These are phyloP conservation scores for Sisymbrium irio DNA, from an alignment of 345 rosid genomes.

Conservation along the genomic window DNA sequence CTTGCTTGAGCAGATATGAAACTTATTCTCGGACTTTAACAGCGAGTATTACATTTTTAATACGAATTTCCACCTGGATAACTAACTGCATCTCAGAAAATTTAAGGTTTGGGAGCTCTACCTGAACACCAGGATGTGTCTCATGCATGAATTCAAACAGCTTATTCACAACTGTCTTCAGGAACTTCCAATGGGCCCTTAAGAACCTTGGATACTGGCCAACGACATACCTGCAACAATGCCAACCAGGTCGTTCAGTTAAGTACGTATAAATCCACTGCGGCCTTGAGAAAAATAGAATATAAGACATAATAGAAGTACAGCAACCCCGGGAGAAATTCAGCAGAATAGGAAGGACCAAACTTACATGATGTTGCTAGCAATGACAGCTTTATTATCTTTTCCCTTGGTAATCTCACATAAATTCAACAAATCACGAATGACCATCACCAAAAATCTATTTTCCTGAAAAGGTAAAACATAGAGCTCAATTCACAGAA, in stretches of 20 bases:
- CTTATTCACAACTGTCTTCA: constrained; percentile 98
- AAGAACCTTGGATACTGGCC: constrained; percentile 99
- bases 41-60: not conserved
- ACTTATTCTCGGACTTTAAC: not conserved
- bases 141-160: constrained; percentile 99
- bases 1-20: constrained; percentile 7
- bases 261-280: not conserved
- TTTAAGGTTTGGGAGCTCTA: constrained; percentile 26
- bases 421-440: constrained; percentile 88
- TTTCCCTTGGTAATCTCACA: constrained; percentile 98
- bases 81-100: not conserved
- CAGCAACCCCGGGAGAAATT: not conserved
- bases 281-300: not conserved
- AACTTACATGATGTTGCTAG: constrained; percentile 97
- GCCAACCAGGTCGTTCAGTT: constrained; percentile 8
- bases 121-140: constrained; percentile 99
- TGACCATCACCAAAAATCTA: constrained; percentile 97
- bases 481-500: constrained; percentile 16
- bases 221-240: constrained; percentile 86
- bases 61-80: not conserved
- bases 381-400: constrained; percentile 98
- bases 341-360: not conserved
- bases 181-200: constrained; percentile 98
- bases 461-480: constrained; percentile 67
- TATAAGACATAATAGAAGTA: not conserved